Base-by-base conservation (phyloP, 2,329 filamentous ascomycete genomes). In the Exophiala viscosa region DNA sequence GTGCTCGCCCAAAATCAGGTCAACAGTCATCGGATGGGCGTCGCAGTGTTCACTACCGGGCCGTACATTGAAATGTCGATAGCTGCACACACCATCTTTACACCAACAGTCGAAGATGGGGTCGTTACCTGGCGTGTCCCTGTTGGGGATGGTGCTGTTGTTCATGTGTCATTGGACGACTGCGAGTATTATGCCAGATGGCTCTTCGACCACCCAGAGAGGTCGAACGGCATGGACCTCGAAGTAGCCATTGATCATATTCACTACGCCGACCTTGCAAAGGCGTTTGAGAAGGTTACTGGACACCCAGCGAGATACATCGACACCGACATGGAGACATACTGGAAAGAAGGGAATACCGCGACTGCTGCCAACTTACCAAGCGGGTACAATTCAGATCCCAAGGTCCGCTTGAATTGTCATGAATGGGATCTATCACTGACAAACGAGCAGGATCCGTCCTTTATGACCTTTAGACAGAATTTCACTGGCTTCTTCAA, bases 401-500 rank as follows among this genome's bases (percentile, higher is more conserved):
- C 56, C 5, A 62, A 64, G 20, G 40, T 42, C 10, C 5, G 40
- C 28, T 23, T 9, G 17, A 41, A 10, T 20, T 23, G 13, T 20
- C 13, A 2, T 6, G 7, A 6, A 23, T 20, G 10, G 15, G 32
- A 47, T 17, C 23, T 10, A 23, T 20, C 10, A 36, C 34, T 32
- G 28, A 31, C 14, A 31, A 6, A 9, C 18, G 18, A 13, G 28
- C 10, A 42, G 4, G 72, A 74, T 55, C 60, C 67, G 14, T 65
- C 69, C 2, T 61, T 66, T 9, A 65, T 75, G 67, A 76, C 62
- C 1, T 50, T 75, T 4, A 63, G 65, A 32, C 62, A 76, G 41
- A 81, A 80, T 58, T 81, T 81, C 57, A 73, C 71, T 0, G 76
- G 71, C 0, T 80, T 76, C 58, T 81, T 76, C 73, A 75, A 70